Evolutionary conservation across 768 basidiomycete species (phyloP).

Genomic region (Plicaturopsis crispa): DNA sequence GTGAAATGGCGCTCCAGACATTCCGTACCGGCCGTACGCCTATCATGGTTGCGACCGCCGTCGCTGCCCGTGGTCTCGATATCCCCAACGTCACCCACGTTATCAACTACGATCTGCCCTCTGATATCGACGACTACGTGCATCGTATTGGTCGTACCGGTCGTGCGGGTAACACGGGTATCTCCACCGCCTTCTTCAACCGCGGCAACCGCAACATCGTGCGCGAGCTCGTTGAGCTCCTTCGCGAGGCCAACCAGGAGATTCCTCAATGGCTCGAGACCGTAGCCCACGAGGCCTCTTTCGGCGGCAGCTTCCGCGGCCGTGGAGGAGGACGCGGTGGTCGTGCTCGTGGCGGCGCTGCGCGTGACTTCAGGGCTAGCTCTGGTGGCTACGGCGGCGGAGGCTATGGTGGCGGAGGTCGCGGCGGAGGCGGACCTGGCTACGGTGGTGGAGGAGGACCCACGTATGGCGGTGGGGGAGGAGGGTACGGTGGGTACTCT

Average conservation of each 20-base stretch:
- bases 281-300: constrained; percentile 74
- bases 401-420: constrained; percentile 11
- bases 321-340: constrained; percentile 47
- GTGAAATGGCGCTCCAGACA: constrained; percentile 90
- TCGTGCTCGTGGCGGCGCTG: constrained; percentile 29
- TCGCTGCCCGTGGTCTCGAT: constrained; percentile 97
- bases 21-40: constrained; percentile 95
- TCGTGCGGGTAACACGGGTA: constrained; percentile 96
- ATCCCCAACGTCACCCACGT: constrained; percentile 99
- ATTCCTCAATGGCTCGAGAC: constrained; percentile 88
- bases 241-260: constrained; percentile 95
- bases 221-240: constrained; percentile 84
- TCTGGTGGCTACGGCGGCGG: constrained; percentile 15
- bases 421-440: constrained; percentile 14
- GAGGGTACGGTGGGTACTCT: neutral
- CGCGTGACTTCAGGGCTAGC: constrained; percentile 32
- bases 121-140: constrained; percentile 98
- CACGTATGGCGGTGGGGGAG: neutral
- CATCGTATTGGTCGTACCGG: constrained; percentile 98
- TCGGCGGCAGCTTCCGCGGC: constrained; percentile 47
- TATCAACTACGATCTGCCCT: constrained; percentile 95
- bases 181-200: constrained; percentile 94
- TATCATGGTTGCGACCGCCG: constrained; percentile 95
- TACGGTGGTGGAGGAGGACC: constrained; percentile 6
- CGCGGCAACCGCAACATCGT: constrained; percentile 90